Evolutionary conservation across 2,329 filamentous ascomycete species (phyloP), one percentile per base, ranked within the genome.

Genomic region (Diplocarpon mali): DNA sequence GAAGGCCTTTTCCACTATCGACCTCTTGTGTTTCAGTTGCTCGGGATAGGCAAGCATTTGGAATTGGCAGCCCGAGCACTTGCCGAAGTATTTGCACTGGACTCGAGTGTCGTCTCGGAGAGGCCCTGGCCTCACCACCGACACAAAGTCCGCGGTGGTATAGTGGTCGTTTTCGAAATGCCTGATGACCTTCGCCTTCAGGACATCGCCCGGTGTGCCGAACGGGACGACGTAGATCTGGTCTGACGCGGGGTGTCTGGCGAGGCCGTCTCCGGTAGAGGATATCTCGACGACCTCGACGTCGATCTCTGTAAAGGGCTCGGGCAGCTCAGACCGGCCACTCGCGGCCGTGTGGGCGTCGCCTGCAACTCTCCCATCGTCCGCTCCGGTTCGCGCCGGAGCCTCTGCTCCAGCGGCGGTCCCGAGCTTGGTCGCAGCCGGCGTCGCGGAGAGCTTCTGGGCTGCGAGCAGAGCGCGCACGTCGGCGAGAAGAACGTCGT

Each of bases 1-100:
- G 68, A 85, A 98, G 7, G 92, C 92, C 61, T 92, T 93, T 59
- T 94, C 85, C 37, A 98, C 80, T 49, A 96, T 83, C 47, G 75
- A 73, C 61, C 76, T 80, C 70, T 98, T 98, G 65, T 90, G 82
- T 36, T 70, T 71, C 24, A 98, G 76, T 64, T 98, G 92, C 57
- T 88, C 83, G 27, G 74, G 66, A 64, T 96, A 96, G 44, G 86
- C 78, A 51, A 98, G 76, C 86, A 96, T 95, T 68, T 98, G 92
- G 64, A 96, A 89, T 66, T 98, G 92, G 62, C 92, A 98, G 28
- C 92, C 92, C 9, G 83, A 85, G 65, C 92, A 98, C 44, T 72
- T 75, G 34, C 78, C 70, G 60, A 98, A 98, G 70, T 98, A 96
- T 56, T 77, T 74, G 69, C 92, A 98, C 45, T 73, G 73, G 55